Evolutionary conservation across 1,139 yeast genomes (phyloP).

Genomic region (Ogataea hybrid): DNA sequence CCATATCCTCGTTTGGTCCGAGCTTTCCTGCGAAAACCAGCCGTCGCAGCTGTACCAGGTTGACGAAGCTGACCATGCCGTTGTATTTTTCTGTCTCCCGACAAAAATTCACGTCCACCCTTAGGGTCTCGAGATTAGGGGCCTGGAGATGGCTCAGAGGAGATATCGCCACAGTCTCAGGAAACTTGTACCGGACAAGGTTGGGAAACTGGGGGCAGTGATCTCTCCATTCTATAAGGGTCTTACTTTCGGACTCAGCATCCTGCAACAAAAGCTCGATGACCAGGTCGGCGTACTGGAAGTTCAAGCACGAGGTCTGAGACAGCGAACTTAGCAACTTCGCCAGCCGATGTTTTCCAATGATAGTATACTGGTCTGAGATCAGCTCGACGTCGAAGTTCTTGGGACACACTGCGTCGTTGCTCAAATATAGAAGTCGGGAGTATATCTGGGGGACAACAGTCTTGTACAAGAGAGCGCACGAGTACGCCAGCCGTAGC

Average conservation of each 20-base stretch:
- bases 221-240: slow-evolving; percentile 24
- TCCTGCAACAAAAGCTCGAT: slow-evolving; percentile 26
- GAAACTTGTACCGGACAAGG: slow-evolving; percentile 23
- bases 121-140: slow-evolving; percentile 25
- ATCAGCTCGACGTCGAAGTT: slow-evolving; percentile 17
- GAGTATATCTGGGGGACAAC: slow-evolving; percentile 24
- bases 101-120: slow-evolving; percentile 30
- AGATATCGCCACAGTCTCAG: slow-evolving; percentile 16
- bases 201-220: slow-evolving; percentile 16
- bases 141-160: slow-evolving; percentile 26
- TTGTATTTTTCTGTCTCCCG: slow-evolving; percentile 20
- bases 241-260: slow-evolving; percentile 19
- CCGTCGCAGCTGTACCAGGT: slow-evolving; percentile 18
- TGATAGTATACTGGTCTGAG: slow-evolving; percentile 18
- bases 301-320: slow-evolving; percentile 19
- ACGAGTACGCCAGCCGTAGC: slow-evolving; percentile 21
- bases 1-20: slow-evolving; percentile 32
- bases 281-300: slow-evolving; percentile 25
- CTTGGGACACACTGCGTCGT: slow-evolving; percentile 9
- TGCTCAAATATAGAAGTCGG: slow-evolving; percentile 20
- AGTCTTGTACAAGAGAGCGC: slow-evolving; percentile 21
- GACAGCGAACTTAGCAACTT: slow-evolving; percentile 20
- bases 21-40: slow-evolving; percentile 26
- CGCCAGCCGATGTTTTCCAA: slow-evolving; percentile 14
- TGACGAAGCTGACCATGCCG: slow-evolving; percentile 26